Evolutionary conservation across 495 filamentous ascomycete genomes (phyloP).

Genomic region (Cercophora newfieldiana): DNA sequence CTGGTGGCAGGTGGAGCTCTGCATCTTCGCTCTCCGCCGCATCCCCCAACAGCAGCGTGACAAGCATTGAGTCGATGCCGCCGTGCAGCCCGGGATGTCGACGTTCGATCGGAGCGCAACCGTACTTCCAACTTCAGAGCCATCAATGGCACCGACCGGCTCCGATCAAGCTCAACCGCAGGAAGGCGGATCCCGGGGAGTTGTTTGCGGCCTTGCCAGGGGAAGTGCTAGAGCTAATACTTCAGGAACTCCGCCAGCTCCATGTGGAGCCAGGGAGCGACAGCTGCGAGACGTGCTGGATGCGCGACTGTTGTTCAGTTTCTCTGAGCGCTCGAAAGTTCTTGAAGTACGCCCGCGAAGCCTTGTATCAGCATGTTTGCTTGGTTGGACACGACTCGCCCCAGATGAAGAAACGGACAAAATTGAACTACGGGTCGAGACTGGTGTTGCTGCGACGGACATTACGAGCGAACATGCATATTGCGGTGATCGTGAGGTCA

Average conservation of each 20-base stretch:
- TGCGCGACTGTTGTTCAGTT: constrained; percentile 70
- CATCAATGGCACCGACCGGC: constrained; percentile 43
- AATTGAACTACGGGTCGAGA: constrained; percentile 65
- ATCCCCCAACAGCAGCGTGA: constrained; percentile 39
- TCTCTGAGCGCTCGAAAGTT: constrained; percentile 67
- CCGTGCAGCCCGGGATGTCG: constrained; percentile 18
- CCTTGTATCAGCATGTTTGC: constrained; percentile 70
- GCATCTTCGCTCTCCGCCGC: constrained; percentile 28
- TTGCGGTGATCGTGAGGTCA: constrained; percentile 71
- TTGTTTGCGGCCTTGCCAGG: constrained; percentile 57
- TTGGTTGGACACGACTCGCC: constrained; percentile 68
- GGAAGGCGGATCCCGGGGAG: constrained; percentile 44
- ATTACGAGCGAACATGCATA: constrained; percentile 64
- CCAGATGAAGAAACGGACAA: constrained; percentile 66
- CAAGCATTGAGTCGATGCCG: constrained; percentile 43
- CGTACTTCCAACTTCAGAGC: constrained; percentile 21
- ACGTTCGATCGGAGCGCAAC: neutral
- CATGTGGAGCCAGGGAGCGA: constrained; percentile 44
- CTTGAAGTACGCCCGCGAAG: constrained; percentile 63
- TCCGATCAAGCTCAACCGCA: constrained; percentile 34
- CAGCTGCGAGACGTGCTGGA: constrained; percentile 74
- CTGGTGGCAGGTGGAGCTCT: constrained; percentile 29
- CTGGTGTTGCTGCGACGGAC: constrained; percentile 76
- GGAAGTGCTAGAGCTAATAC: constrained; percentile 57
- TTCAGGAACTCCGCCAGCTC: constrained; percentile 46